A percentile compares a stretch with the other conserved stretches of the same genome.
Conservation (phyloP, 2,329 filamentous ascomycete species). For the Ampelomyces quisqualis region DNA sequence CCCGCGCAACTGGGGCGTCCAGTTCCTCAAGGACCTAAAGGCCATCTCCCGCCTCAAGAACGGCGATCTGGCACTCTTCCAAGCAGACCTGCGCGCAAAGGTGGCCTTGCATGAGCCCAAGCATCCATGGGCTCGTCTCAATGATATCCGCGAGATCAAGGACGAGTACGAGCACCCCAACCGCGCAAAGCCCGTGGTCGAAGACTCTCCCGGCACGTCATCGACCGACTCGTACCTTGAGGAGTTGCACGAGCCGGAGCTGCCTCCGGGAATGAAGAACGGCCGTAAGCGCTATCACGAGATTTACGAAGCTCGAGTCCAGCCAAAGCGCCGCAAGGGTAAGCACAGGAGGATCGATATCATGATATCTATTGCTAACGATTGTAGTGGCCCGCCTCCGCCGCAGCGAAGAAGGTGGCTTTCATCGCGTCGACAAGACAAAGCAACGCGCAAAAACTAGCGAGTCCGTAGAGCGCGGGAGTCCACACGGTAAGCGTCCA, state of each 20-base stretch:
- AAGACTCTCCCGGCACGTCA: constrained; percentile 18
- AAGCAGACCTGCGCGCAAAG: constrained; percentile 28
- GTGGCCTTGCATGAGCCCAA: constrained; percentile 26
- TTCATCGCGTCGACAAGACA: constrained; percentile 28
- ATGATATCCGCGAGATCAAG: constrained; percentile 36
- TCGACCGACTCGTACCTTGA: constrained; percentile 34
- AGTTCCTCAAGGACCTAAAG: constrained; percentile 39
- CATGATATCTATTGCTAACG: constrained; percentile 4
- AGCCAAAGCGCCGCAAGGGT: constrained; percentile 28
- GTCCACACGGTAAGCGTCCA: constrained; percentile 3
- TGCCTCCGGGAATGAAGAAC: constrained; percentile 23
- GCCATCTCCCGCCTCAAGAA: constrained; percentile 34
- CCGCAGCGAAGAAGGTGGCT: constrained; percentile 26
- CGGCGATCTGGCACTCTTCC: constrained; percentile 28
- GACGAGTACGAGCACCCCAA: constrained; percentile 31
- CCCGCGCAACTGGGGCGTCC: constrained; percentile 41
- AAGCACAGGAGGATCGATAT: constrained; percentile 5
- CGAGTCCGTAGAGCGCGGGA: constrained; percentile 12
- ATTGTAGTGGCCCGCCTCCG: constrained; percentile 27
- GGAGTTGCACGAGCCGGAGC: constrained; percentile 30
- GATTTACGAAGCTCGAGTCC: constrained; percentile 32
- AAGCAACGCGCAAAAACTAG: constrained; percentile 12
- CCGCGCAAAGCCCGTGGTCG: constrained; percentile 10
- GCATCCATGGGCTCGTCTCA: constrained; percentile 36
- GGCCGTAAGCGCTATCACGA: constrained; percentile 25